A percentile compares a stretch with the other conserved stretches of the same genome.
Evolutionary conservation across 805 yeast species (phyloP).

Genomic region (Ogataea degrootiae): DNA sequence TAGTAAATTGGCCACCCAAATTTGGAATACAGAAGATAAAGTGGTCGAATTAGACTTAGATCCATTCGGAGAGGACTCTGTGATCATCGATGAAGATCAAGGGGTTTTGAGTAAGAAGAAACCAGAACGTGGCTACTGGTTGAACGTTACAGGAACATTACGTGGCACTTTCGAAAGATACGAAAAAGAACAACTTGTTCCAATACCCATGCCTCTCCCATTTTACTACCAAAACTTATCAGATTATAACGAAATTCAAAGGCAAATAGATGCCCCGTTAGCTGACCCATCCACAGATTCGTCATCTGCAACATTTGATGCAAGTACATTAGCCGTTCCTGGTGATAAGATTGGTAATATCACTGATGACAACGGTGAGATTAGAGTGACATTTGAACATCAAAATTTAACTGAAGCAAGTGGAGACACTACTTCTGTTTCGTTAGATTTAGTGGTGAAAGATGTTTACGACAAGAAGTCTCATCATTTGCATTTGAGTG

Average conservation of each 20-base stretch:
- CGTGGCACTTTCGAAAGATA: conserved; percentile 36
- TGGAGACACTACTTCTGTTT: conserved; percentile 30
- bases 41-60: conserved; percentile 10
- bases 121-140: conserved; percentile 22
- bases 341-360: conserved; percentile 21
- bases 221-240: conserved; percentile 20
- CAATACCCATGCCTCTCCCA: conserved; percentile 29
- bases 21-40: conserved; percentile 46
- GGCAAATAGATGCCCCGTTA: conserved; percentile 6
- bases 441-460: conserved; percentile 26
- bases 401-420: conserved; percentile 6
- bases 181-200: conserved; percentile 10
- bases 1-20: conserved; percentile 38
- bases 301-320: conserved; percentile 9
- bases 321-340: conserved; percentile 4
- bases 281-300: conserved; percentile 14
- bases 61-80: conserved; percentile 10
- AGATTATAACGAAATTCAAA: conserved; percentile 15
- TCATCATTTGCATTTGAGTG: conserved; percentile 48
- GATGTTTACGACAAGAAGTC: conserved; percentile 46
- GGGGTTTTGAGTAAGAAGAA: neutral
- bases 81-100: neutral
- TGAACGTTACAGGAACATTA: conserved; percentile 45
- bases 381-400: conserved; percentile 18
- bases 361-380: conserved; percentile 22